A percentile compares a stretch with the other conserved stretches of the same genome.
Evolutionary conservation across 306 rosid species (phyloP).

Genomic region (Leucaena leucocephala): DNA sequence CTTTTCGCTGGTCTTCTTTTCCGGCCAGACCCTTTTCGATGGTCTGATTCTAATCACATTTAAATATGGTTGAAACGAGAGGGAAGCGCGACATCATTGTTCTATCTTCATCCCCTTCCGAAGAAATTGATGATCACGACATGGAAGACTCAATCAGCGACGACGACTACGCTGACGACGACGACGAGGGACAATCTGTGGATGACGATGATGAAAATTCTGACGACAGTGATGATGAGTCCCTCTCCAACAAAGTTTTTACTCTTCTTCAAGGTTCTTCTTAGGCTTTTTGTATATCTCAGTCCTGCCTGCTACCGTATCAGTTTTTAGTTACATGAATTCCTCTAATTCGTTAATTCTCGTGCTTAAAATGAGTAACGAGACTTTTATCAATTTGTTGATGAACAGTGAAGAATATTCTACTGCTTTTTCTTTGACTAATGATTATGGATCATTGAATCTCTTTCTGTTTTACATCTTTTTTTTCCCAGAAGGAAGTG

Average conservation of each 20-base stretch:
- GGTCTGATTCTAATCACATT: neutral
- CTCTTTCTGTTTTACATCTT: neutral
- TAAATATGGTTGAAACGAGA: constrained; percentile 40
- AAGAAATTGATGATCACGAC: constrained; percentile 20
- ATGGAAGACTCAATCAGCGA: constrained; percentile 7
- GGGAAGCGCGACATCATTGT: constrained; percentile 40
- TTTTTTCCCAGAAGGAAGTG: constrained; percentile 47
- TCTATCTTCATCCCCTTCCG: constrained; percentile 44
- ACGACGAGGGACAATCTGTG: constrained; percentile 15
- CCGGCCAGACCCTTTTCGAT: neutral
- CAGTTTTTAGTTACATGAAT: neutral
- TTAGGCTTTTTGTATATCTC: constrained; percentile 6
- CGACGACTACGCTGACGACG: neutral
- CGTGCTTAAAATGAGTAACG: neutral
- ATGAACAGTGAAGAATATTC: neutral
- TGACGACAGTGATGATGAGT: constrained; percentile 37
- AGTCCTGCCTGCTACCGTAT: neutral
- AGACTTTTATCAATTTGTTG: neutral
- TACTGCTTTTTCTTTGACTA: neutral
- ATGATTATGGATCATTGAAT: constrained; percentile 6
- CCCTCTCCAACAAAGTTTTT: constrained; percentile 51
- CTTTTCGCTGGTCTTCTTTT: neutral
- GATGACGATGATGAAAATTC: constrained; percentile 28
- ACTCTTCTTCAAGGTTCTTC: constrained; percentile 56
- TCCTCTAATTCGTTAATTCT: neutral